These are phyloP conservation scores for Amanita pallidorosea DNA, from an alignment of 768 basidiomycete genomes.

Conservation along the genomic window DNA sequence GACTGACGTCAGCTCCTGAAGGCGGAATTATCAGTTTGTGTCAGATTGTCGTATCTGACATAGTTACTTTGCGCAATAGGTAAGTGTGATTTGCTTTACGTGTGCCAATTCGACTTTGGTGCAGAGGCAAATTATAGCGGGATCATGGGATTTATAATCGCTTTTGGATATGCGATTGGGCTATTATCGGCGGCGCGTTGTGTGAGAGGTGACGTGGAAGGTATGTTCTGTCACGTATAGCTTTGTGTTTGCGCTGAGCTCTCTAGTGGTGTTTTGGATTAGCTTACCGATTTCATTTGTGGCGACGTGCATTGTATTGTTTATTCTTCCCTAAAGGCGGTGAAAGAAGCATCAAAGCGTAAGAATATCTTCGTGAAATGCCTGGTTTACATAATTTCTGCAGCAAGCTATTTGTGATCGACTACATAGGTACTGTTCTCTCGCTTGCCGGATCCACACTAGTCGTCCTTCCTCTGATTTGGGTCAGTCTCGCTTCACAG, in stretches of 20 bases:
- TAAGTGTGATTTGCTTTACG: conserved; percentile 11
- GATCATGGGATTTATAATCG: conserved; percentile 47
- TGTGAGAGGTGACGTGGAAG: conserved; percentile 55
- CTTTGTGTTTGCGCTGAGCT: not conserved
- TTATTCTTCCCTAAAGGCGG: conserved; percentile 63
- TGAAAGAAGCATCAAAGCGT: conserved; percentile 51
- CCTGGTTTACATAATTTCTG: not conserved
- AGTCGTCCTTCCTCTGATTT: conserved; percentile 61
- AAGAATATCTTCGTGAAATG: not conserved
- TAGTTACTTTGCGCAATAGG: conserved; percentile 62
- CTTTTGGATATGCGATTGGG: conserved; percentile 54
- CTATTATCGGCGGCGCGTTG: conserved; percentile 56
- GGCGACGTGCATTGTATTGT: conserved; percentile 44
- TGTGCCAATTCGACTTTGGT: not conserved
- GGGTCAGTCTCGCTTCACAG: conserved; percentile 29
- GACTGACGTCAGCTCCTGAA: conserved; percentile 7
- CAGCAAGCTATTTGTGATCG: conserved; percentile 55
- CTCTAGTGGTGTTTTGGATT: conserved; percentile 65
- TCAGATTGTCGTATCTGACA: conserved; percentile 65
- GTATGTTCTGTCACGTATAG: conserved; percentile 20
- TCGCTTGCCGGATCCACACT: conserved; percentile 53
- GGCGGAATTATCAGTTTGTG: conserved; percentile 57
- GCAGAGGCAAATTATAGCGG: conserved; percentile 71
- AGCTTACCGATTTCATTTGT: conserved; percentile 48
- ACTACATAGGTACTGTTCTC: conserved; percentile 49